Conservation (phyloP, 768 basidiomycete genomes). For the Sporobolomyces phaffii region DNA sequence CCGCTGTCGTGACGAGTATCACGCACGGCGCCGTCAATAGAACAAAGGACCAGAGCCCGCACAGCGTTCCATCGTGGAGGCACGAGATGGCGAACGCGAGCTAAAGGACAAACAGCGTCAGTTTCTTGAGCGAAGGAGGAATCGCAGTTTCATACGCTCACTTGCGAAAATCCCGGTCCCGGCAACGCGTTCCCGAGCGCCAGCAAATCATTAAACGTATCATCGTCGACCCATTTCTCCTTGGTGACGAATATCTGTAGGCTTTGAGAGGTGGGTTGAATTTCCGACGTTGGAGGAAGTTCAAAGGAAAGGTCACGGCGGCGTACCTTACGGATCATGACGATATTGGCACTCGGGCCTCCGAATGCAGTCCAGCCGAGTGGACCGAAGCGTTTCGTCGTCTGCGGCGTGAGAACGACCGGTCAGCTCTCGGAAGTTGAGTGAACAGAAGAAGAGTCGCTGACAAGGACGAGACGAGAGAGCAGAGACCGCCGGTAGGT, state of each 20-base stretch:
- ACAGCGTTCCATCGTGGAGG: slow-evolving; percentile 50
- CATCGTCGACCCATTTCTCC: slow-evolving; percentile 44
- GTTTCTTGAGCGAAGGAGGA: not conserved
- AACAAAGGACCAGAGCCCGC: slow-evolving; percentile 51
- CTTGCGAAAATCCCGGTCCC: slow-evolving; percentile 48
- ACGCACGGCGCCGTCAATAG: slow-evolving; percentile 54
- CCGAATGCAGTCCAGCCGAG: slow-evolving; percentile 49
- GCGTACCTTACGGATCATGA: slow-evolving; percentile 48
- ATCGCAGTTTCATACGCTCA: not conserved
- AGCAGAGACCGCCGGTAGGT: not conserved
- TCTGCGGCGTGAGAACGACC: not conserved
- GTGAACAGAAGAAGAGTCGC: not conserved
- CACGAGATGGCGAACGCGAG: slow-evolving; percentile 53
- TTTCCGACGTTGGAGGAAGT: not conserved
- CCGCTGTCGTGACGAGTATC: slow-evolving; percentile 52
- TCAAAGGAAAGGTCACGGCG: not conserved
- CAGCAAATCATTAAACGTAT: slow-evolving; percentile 50
- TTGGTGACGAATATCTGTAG: slow-evolving; percentile 45
- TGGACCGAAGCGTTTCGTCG: not conserved
- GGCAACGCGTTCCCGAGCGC: slow-evolving; percentile 53
- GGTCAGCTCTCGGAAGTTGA: not conserved
- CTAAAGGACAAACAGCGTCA: slow-evolving; percentile 38
- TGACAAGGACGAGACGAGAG: not conserved
- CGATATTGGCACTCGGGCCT: slow-evolving; percentile 54
- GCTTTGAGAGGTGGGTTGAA: no score